These are phyloP conservation scores for Vigna radiata DNA, from an alignment of 306 rosid species.

Conservation along the genomic window DNA sequence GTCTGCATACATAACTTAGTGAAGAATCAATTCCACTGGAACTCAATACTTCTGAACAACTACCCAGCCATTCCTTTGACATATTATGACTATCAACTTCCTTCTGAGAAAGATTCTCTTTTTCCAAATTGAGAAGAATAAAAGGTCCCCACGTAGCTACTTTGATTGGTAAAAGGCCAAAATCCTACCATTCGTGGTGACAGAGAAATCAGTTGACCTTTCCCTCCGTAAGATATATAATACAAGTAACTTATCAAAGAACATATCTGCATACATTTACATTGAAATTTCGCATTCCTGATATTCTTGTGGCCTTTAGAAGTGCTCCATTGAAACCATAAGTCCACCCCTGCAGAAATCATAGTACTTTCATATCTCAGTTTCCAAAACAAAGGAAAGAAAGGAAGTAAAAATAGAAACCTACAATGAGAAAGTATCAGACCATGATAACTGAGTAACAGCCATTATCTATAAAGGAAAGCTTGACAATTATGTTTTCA, in stretches of 20 bases:
- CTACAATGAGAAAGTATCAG: slow-evolving; percentile 8
- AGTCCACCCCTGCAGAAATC: slow-evolving; percentile 86
- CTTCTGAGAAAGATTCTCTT: slow-evolving; percentile 39
- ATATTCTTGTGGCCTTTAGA: slow-evolving; percentile 76
- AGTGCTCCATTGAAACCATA: slow-evolving; percentile 86
- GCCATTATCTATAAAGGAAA: slow-evolving; percentile 8
- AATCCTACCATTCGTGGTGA: slow-evolving; percentile 69
- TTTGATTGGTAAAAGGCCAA: slow-evolving; percentile 73
- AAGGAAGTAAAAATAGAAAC: slow-evolving; percentile 7
- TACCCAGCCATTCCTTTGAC: slow-evolving; percentile 84
- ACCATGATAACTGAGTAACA: slow-evolving; percentile 9
- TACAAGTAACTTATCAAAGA: slow-evolving; percentile 25
- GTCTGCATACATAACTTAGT: slow-evolving; percentile 71
- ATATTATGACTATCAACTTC: slow-evolving; percentile 52
- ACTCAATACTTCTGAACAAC: slow-evolving; percentile 67
- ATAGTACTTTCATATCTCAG: slow-evolving; percentile 13
- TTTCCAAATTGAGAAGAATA: slow-evolving; percentile 75
- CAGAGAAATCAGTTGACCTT: slow-evolving; percentile 54
- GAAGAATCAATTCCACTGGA: slow-evolving; percentile 72
- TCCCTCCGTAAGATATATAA: slow-evolving; percentile 7
- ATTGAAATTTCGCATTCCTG: slow-evolving; percentile 76
- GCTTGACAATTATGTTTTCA: slow-evolving; percentile 24
- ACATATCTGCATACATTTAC: slow-evolving; percentile 64
- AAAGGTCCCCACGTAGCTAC: slow-evolving; percentile 91
- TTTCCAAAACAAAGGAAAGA: slow-evolving; percentile 1